A percentile compares a stretch with the other conserved stretches of the same genome.
Conservation (phyloP, 2,329 filamentous ascomycete genomes). For the Myriosclerotinia duriaeana region DNA sequence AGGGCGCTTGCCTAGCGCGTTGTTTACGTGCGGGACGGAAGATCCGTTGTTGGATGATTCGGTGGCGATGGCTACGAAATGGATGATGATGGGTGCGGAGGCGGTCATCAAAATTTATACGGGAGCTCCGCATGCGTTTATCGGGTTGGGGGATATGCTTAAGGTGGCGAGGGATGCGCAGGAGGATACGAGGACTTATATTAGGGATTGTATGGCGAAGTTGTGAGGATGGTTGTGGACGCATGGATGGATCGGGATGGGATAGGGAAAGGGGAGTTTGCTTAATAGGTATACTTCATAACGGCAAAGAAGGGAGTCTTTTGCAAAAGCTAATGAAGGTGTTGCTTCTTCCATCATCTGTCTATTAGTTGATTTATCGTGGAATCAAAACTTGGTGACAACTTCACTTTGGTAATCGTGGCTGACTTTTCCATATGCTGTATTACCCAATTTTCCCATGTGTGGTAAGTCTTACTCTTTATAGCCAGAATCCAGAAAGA, state of each 20-base stretch:
- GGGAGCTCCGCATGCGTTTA: constrained; percentile 56
- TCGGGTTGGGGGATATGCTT: constrained; percentile 27
- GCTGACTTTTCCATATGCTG: too few species aligned
- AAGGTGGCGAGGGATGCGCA: constrained; percentile 29
- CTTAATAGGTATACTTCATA: too few species aligned
- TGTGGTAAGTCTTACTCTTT: too few species aligned
- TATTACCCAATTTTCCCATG: too few species aligned
- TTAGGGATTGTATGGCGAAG: constrained; percentile 26
- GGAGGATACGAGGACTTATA: constrained; percentile 30
- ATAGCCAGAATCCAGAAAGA: too few species aligned
- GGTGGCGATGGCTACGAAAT: constrained; percentile 55
- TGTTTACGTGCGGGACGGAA: constrained; percentile 56
- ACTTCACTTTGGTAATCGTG: too few species aligned
- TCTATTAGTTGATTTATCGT: too few species aligned
- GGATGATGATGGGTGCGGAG: constrained; percentile 52
- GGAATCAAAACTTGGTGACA: too few species aligned
- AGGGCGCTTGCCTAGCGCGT: constrained; percentile 49
- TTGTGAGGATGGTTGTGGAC: neutral
- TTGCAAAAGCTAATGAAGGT: too few species aligned
- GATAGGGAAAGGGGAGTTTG: neutral
- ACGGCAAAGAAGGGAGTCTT: too few species aligned
- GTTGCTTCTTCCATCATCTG: too few species aligned
- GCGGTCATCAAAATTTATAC: constrained; percentile 53
- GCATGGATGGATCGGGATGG: neutral
- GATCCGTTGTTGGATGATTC: constrained; percentile 55